These are phyloP conservation scores for Alternaria brassicae DNA, from an alignment of 2,329 filamentous ascomycete genomes.

Conservation along the genomic window DNA sequence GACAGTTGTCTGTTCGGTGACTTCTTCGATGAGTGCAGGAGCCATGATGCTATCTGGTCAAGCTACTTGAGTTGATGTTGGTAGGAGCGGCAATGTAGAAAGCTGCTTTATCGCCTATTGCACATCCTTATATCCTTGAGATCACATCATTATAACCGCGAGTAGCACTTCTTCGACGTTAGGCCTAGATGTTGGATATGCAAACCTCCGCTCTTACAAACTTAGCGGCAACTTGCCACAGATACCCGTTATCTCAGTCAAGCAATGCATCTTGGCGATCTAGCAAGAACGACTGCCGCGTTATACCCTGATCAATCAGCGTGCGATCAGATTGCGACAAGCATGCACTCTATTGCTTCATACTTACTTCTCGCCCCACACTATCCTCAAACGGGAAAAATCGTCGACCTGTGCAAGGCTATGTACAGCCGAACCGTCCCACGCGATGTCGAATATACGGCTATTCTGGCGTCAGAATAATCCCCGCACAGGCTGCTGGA, in stretches of 20 bases:
- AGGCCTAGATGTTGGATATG: neutral
- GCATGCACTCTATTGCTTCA: conserved; percentile 41
- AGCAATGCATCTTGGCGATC: conserved; percentile 11
- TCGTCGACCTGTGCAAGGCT: conserved; percentile 1
- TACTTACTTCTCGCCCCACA: conserved; percentile 24
- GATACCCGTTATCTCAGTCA: neutral
- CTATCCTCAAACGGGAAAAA: neutral
- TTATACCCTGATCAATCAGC: conserved; percentile 31
- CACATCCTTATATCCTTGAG: conserved; percentile 20
- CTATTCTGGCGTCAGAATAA: conserved; percentile 10
- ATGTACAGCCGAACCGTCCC: conserved; percentile 3
- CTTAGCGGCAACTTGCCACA: conserved; percentile 44
- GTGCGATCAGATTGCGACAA: conserved; percentile 35
- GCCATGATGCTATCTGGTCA: conserved; percentile 45
- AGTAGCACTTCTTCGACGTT: conserved; percentile 3
- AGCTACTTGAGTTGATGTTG: neutral
- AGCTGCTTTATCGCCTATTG: neutral
- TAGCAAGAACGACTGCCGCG: conserved; percentile 13
- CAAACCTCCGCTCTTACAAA: conserved; percentile 21
- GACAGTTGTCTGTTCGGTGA: conserved; percentile 29
- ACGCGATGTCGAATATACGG: conserved; percentile 14
- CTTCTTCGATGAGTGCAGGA: conserved; percentile 53
- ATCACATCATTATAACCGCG: neutral
- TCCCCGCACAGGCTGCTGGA: conserved; percentile 14
- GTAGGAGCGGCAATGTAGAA: neutral